These are phyloP conservation scores for Sambucus nigra DNA, from an alignment of 129 eudicot genomes.

Conservation along the genomic window DNA sequence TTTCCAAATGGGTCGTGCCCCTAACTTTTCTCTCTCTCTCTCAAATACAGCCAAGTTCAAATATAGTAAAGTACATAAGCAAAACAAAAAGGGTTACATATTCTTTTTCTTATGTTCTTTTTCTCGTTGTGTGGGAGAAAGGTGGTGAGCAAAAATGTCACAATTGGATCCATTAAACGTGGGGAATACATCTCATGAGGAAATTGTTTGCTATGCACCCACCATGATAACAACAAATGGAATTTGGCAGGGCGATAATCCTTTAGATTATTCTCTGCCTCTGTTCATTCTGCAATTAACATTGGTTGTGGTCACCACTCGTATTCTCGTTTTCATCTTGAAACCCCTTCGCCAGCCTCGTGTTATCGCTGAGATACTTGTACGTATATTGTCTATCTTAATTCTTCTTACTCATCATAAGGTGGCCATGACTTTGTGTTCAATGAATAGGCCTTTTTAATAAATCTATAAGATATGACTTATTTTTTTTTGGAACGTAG, in stretches of 20 bases:
- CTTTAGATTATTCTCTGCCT: slow-evolving; percentile 72
- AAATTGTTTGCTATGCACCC: slow-evolving; percentile 78
- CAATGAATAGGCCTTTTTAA: no score
- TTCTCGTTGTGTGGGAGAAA: not conserved
- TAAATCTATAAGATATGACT: no score
- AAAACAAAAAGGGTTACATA: no score
- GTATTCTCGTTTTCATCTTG: slow-evolving; percentile 52
- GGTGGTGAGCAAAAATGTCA: slow-evolving; percentile 6
- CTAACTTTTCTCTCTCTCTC: no score
- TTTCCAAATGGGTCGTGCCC: no score
- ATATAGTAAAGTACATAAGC: no score
- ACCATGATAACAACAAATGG: slow-evolving; percentile 88
- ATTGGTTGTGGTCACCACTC: slow-evolving; percentile 53
- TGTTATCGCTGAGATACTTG: slow-evolving; percentile 86
- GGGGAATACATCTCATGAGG: slow-evolving; percentile 10
- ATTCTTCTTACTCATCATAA: no score
- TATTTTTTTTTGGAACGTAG: no score
- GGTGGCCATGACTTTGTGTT: no score
- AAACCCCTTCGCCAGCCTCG: slow-evolving; percentile 97
- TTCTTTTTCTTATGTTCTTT: no score
- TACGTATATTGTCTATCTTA: slow-evolving; percentile 29
- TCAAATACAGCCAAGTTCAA: no score
- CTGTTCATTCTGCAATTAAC: slow-evolving; percentile 69
- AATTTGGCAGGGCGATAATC: slow-evolving; percentile 88
- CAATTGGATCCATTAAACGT: not conserved